Evolutionary conservation across 352 stramenopile genomes (phyloP), one percentile per base, ranked within the genome.

Genomic region (Globisporangium spinosum): DNA sequence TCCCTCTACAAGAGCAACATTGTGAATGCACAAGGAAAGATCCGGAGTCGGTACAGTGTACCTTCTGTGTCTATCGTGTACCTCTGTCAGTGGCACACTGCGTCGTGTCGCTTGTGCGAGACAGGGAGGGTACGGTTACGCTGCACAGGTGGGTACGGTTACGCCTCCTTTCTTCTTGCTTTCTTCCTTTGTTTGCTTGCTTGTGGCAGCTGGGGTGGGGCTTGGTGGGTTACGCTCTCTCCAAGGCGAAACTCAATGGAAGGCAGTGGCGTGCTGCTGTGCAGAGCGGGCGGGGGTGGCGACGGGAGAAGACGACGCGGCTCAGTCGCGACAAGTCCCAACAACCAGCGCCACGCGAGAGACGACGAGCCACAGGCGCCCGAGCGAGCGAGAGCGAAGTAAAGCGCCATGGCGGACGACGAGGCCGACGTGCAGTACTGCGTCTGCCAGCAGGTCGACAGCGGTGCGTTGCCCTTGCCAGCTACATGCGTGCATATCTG

Each of bases 391-490:
- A 13, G 49, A 23, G 25, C 20, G 38, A 29, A 58, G 15, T 8
- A 25, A 53, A 62, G 43, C 43, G 43, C 43, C 43, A 89, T 85
- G 78, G 70, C 74, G 32, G 74, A 83, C 61, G 72, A 64, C 27
- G 60, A 69, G 15, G 67, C 63, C n/a, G 47, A 74, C 62, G 82
- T 80, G 70, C 74, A 76, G 58, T 96, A 96, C 78, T 96, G 89
- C 80, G 77, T 96, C 47, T 96, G 89, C 60, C 83, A 90, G 66
- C 85, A 95, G 76, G 67, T 76, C 3, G 87, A 96, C 69, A 87
- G 79, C 71, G 85, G 79, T 87, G 72, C 66, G 78, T 60, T 75
- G 3, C n/a, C 12, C 57, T 20, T 56, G 12, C 34, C 59, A n/a
- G 20, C 34, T 43, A 22, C 17, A 23, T 53, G 15, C 17, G 1